Base-by-base conservation (phyloP, 169 alveolate genomes). In the Babesia gibsoni region DNA sequence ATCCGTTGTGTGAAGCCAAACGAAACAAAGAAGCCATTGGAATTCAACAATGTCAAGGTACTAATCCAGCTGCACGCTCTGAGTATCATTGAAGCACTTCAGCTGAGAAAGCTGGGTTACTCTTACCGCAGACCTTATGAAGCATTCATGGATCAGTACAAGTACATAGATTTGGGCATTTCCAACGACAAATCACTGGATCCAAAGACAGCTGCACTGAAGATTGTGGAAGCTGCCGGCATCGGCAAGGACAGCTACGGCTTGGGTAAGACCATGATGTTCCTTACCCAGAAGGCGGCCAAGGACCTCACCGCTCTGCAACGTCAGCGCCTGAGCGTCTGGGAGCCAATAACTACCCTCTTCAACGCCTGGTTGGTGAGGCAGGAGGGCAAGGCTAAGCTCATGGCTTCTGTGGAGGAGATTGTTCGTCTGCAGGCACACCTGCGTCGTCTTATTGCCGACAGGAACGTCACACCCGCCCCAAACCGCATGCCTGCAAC, bases 1-100 rank as follows among this genome's bases (percentile, higher is more conserved):
- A 89, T 93, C 66, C 83, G 97, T 14, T 93, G 97, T 81, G 90
- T 93, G 46, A 92, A 92, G 81, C 97, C 97, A 29, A 93, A 93
- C 77, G 97, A 93, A 53, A 58, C 90, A 29, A 92, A 92, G 82
- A 79, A 91, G 67, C 95, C 97, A 20, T 67, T 93, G 42, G 94
- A 91, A 25, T 93, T 95, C 95, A 90, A 87, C 41, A 82, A 89
- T 53, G 91, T 95, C 30, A 92, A 92, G 61, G 94, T 93, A 35
- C 73, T 93, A 16, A 87, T 93, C 35, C 97, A 93, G 72, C 84
- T 93, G 20, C 75, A 93, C 65, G 96, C 97, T n/a, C 87, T 93
- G n/a, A 93, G 97, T 41, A 90, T 93, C 45, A 83, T 93, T 29
- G 97, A 93, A 54, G 96, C 96, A n/a, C 84, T 93, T 18, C 95